Percentiles rank a stretch among this genome's conserved stretches.
Conservation (phyloP, 495 filamentous ascomycete species). For the Penicillium bovifimosum region DNA sequence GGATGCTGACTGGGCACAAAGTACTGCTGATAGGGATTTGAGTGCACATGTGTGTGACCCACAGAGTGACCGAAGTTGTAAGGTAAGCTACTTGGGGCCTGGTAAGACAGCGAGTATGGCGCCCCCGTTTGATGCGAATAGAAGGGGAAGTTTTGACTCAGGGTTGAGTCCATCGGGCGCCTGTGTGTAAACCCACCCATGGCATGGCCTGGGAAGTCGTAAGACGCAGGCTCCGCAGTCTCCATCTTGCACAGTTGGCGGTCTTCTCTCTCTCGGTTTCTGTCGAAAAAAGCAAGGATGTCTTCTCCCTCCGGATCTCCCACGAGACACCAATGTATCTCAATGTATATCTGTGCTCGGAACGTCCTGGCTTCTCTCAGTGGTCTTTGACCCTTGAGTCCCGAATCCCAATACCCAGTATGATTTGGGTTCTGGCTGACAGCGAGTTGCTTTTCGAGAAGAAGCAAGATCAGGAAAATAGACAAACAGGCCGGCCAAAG, state of each 20-base stretch:
- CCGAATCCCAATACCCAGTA: background rate
- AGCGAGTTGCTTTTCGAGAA: conserved; percentile 14
- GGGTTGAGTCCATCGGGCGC: conserved; percentile 33
- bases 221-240: conserved; percentile 40
- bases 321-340: background rate
- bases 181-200: conserved; percentile 35
- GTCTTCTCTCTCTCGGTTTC: background rate
- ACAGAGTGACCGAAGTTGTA: conserved; percentile 34
- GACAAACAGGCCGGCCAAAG: conserved; percentile 11
- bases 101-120: conserved; percentile 35
- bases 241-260: conserved; percentile 30
- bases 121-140: conserved; percentile 32
- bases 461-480: conserved; percentile 10
- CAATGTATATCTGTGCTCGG: background rate
- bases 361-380: background rate
- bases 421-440: conserved; percentile 17
- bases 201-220: conserved; percentile 37
- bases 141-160: conserved; percentile 34
- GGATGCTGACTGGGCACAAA: conserved; percentile 28
- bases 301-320: background rate
- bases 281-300: conserved; percentile 2
- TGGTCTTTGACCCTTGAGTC: background rate
- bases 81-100: conserved; percentile 31
- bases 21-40: conserved; percentile 35
- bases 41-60: conserved; percentile 28